Evolutionary conservation across 345 rosid genomes (phyloP).

Genomic region (Turritis glabra): DNA sequence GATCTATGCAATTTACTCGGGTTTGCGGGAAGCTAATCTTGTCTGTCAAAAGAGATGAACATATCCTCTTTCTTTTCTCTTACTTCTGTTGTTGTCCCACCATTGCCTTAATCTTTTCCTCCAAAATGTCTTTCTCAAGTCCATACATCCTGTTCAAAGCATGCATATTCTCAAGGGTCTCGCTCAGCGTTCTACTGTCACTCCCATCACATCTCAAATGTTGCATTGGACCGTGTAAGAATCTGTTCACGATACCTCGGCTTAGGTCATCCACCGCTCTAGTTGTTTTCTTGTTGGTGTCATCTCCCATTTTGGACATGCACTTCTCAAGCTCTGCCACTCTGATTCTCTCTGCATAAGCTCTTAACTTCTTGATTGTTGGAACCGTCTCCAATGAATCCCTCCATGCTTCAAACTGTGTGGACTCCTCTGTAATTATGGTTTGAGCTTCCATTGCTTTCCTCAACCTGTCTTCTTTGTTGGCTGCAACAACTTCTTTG

Average conservation of each 20-base stretch:
- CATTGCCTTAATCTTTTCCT: constrained; percentile 85
- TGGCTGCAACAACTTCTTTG: constrained; percentile 98
- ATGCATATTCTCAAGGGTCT: constrained; percentile 95
- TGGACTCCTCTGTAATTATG: constrained; percentile 76
- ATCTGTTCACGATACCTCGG: constrained; percentile 89
- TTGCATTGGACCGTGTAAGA: constrained; percentile 98
- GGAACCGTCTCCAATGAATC: constrained; percentile 95
- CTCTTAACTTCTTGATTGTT: constrained; percentile 91
- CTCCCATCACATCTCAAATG: constrained; percentile 94
- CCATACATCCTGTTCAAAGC: constrained; percentile 95
- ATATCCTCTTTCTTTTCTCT: constrained; percentile 27
- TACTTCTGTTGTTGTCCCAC: constrained; percentile 58
- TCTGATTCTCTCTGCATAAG: constrained; percentile 92
- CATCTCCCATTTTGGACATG: constrained; percentile 90
- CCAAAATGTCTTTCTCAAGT: constrained; percentile 83
- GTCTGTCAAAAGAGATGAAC: constrained; percentile 21
- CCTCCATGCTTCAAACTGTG: constrained; percentile 92
- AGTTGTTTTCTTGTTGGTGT: constrained; percentile 75
- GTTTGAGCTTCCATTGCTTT: constrained; percentile 96
- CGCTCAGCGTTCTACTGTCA: constrained; percentile 70
- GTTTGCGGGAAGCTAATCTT: constrained; percentile 7
- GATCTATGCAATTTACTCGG: constrained; percentile 22
- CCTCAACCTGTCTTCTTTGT: constrained; percentile 87
- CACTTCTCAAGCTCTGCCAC: constrained; percentile 82
- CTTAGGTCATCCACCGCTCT: constrained; percentile 90